A percentile compares a stretch with the other conserved stretches of the same genome.
Conservation (phyloP, 2,329 filamentous ascomycete genomes). For the Aspergillus sp. region DNA sequence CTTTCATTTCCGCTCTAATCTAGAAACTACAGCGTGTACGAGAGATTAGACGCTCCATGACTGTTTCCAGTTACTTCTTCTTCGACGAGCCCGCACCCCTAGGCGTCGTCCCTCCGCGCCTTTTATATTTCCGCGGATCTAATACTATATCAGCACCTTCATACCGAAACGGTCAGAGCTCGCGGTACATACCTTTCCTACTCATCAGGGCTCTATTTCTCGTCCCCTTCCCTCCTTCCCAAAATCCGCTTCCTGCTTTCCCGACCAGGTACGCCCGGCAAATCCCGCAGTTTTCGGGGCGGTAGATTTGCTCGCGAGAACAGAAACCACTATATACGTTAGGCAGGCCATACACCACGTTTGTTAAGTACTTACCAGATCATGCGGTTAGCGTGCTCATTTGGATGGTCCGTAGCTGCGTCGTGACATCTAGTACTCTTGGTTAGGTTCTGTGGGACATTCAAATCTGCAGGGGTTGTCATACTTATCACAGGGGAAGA, state of each 20-base stretch:
- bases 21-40: background rate
- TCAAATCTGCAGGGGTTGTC: slow-evolving; percentile 13
- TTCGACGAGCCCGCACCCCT: slow-evolving; percentile 30
- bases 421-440: slow-evolving; percentile 66
- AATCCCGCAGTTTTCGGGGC: slow-evolving; percentile 71
- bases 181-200: slow-evolving; percentile 54
- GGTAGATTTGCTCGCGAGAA: slow-evolving; percentile 77
- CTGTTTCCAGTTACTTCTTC: slow-evolving; percentile 23
- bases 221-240: slow-evolving; percentile 86
- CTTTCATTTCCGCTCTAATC: background rate
- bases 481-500: slow-evolving; percentile 58
- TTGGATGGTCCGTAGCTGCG: slow-evolving; percentile 65
- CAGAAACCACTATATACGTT: slow-evolving; percentile 59
- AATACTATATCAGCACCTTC: slow-evolving; percentile 9
- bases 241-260: slow-evolving; percentile 69
- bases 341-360: background rate
- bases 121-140: slow-evolving; percentile 72
- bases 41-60: background rate
- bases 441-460: background rate
- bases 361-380: slow-evolving; percentile 56
- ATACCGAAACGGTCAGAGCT: background rate
- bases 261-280: slow-evolving; percentile 71
- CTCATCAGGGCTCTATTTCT: slow-evolving; percentile 70
- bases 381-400: slow-evolving; percentile 83
- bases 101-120: slow-evolving; percentile 49